Conservation (phyloP, 192 early-diverging fungal genomes). For the Gonapodya sp. region DNA sequence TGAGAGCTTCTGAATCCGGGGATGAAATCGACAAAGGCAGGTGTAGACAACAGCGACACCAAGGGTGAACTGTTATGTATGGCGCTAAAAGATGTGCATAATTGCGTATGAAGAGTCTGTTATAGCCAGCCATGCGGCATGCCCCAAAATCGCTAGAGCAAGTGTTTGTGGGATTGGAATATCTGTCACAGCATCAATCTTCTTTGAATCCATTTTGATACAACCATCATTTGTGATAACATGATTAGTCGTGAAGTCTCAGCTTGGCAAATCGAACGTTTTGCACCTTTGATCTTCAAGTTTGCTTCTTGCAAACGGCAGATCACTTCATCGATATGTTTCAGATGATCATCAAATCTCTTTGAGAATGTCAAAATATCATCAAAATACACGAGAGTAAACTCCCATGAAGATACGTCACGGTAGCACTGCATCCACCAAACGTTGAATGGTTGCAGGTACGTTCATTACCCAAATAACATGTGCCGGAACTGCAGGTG, state of each 20-base stretch:
- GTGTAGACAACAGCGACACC: too few relatives aligned
- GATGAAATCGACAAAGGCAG: too few relatives aligned
- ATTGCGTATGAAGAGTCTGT: conserved; percentile 21
- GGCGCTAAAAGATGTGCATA: conserved; percentile 18
- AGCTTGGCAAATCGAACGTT: conserved; percentile 19
- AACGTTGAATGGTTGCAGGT: conserved; percentile 25
- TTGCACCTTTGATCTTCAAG: conserved; percentile 26
- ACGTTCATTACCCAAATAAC: conserved; percentile 26
- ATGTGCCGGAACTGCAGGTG: conserved; percentile 25
- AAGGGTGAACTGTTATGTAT: too few relatives aligned
- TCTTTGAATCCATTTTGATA: conserved; percentile 20
- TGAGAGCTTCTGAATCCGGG: too few relatives aligned
- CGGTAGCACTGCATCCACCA: conserved; percentile 29
- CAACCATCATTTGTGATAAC: conserved; percentile 23
- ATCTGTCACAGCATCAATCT: conserved; percentile 19
- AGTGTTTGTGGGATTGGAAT: conserved; percentile 15
- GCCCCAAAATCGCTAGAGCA: conserved; percentile 17
- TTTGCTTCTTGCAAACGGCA: conserved; percentile 18
- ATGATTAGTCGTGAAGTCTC: conserved; percentile 13
- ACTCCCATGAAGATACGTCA: conserved; percentile 13
- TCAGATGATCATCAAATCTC: conserved; percentile 2
- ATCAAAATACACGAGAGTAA: conserved; percentile 25
- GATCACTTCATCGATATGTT: conserved; percentile 20
- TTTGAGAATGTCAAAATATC: conserved; percentile 36
- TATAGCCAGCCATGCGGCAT: conserved; percentile 26